Evolutionary conservation across 441 rosid species (phyloP).

Genomic region (Gossypium trilobum): DNA sequence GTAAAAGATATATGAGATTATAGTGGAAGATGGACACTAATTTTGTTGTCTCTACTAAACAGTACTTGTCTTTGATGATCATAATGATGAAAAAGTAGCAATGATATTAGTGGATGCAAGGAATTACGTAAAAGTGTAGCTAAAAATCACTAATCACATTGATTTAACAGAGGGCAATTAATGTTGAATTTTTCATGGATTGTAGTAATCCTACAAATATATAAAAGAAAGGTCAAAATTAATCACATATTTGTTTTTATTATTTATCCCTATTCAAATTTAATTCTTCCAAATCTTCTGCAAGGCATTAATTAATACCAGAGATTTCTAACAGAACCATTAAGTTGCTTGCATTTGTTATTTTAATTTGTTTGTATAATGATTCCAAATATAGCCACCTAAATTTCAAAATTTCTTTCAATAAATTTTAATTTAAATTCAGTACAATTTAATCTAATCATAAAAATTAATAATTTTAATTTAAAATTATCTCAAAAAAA

Average conservation of each 20-base stretch:
- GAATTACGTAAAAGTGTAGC: not conserved
- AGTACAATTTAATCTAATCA: too few species aligned
- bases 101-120: not conserved
- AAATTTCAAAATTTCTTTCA: too few species aligned
- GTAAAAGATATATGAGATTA: not conserved
- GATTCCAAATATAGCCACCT: too few species aligned
- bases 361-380: too few species aligned
- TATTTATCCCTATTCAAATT: too few species aligned
- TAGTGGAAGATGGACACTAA: not conserved
- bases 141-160: not conserved
- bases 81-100: not conserved
- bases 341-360: not conserved
- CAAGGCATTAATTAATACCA: not conserved
- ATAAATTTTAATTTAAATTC: too few species aligned
- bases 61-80: not conserved
- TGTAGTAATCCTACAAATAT: too few species aligned
- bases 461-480: too few species aligned
- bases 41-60: constrained; percentile 4
- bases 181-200: not conserved
- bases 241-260: not conserved
- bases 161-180: not conserved
- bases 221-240: not conserved
- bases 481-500: too few species aligned
- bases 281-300: not conserved
- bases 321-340: not conserved